Evolutionary conservation across 2,329 filamentous ascomycete genomes (phyloP).

Genomic region (Akanthomyces dipterigenus): DNA sequence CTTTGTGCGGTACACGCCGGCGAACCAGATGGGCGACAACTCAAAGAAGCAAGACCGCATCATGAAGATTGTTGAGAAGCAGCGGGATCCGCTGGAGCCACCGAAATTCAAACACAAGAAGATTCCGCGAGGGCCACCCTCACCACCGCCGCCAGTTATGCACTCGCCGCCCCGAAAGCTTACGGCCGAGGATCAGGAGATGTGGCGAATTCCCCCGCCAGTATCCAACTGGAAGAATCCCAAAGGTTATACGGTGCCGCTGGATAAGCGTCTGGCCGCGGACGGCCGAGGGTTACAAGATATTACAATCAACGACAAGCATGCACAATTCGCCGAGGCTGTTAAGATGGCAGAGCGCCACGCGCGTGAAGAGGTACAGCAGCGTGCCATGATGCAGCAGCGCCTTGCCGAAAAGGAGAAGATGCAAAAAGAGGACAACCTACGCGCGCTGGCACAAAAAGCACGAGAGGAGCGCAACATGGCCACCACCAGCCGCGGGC

Average conservation of each 20-base stretch:
- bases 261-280: slow-evolving; percentile 92
- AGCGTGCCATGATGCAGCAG: slow-evolving; percentile 91
- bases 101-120: slow-evolving; percentile 99
- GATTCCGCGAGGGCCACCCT: slow-evolving; percentile 86
- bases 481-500: slow-evolving; percentile 41
- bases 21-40: slow-evolving; percentile 90
- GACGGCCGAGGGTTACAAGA: slow-evolving; percentile 90
- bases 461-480: slow-evolving; percentile 73
- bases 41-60: slow-evolving; percentile 87
- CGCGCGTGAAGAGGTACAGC: slow-evolving; percentile 89
- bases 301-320: slow-evolving; percentile 96
- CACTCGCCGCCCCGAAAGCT: slow-evolving; percentile 91
- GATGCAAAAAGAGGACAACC: slow-evolving; percentile 82
- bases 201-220: slow-evolving; percentile 81
- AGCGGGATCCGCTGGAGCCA: slow-evolving; percentile 91
- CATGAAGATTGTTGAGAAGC: slow-evolving; percentile 95
- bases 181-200: slow-evolving; percentile 94
- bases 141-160: slow-evolving; percentile 88
- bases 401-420: slow-evolving; percentile 95
- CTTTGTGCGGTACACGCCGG: slow-evolving; percentile 91
- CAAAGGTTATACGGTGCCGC: slow-evolving; percentile 91
- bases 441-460: slow-evolving; percentile 82
- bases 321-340: slow-evolving; percentile 91
- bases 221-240: slow-evolving; percentile 99
- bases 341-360: slow-evolving; percentile 92